Evolutionary conservation across 192 early-diverging fungal genomes (phyloP), one percentile per base, ranked within the genome.

Genomic region (Linnemannia elongata): DNA sequence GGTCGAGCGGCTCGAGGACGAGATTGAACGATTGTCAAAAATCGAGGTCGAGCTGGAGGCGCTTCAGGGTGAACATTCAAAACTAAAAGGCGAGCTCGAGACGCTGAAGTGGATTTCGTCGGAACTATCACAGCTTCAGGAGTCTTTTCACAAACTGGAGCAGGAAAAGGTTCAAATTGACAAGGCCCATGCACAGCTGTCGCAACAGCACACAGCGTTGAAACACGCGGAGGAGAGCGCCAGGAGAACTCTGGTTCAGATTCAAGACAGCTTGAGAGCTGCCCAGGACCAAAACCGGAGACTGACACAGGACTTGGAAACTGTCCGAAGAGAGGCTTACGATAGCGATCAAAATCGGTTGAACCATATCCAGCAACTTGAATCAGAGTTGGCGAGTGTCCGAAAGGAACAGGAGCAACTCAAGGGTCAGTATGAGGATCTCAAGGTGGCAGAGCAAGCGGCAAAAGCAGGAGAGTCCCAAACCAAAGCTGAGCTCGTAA

Each of bases 91-190:
- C 35, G 85, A 87, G 35, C 72, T 87, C 18, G 85, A 81, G 35
- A 87, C 85, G 1, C 76, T 78, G 24, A 87, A 81, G 36, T 87
- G 85, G 85, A 77, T 87, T 38, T 81, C 85, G 4, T 75, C 80
- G 0, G 85, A 87, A 45, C 42, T 87, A 5, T 76, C 85, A 17
- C 75, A 81, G 18, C 75, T 87, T 22, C 85, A 87, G 44, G 24
- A 81, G 30, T 72, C 85, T 0, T 87, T 81, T 45, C 44, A 42
- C 18, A 20, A 41, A 3, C 44, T 87, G 24, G 85, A 81, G 39
- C 75, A 71, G 10, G 79, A 78, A 72, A 87, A 87, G 54, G 27
- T 54, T 7, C 85, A 87, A 68, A 9, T 81, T 27, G 85, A 87
- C 15, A 87, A 78, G 68, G 85, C 85, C 0, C 85, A 87, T 63